Percentiles rank a stretch among this genome's conserved stretches.
These are phyloP conservation scores for Plasmodium vivax DNA, from an alignment of 169 alveolate genomes.

Conservation along the genomic window DNA sequence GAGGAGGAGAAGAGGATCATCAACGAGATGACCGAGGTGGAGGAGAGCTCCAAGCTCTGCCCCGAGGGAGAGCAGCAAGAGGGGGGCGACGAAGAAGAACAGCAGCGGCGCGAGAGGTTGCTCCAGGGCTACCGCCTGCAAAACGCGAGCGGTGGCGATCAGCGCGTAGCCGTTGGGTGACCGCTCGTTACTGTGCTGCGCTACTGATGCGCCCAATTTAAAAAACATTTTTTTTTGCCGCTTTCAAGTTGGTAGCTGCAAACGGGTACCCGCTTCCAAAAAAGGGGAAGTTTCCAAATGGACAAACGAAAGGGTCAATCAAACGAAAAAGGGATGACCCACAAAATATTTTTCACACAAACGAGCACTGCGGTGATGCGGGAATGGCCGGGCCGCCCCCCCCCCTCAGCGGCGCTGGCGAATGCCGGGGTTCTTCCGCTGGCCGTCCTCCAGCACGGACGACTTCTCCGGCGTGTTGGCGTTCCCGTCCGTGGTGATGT, in stretches of 20 bases:
- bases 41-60: slow-evolving; percentile 77
- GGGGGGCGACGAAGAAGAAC: slow-evolving; percentile 4
- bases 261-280: neutral
- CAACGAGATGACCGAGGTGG: slow-evolving; percentile 84
- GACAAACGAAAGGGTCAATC: neutral
- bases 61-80: neutral
- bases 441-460: neutral
- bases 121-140: slow-evolving; percentile 38
- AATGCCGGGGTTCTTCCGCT: neutral
- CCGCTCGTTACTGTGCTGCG: neutral
- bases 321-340: neutral
- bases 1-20: slow-evolving; percentile 85
- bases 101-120: slow-evolving; percentile 2
- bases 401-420: slow-evolving; percentile 31
- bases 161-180: neutral
- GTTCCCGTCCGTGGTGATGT: slow-evolving; percentile 18
- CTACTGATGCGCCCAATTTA: neutral
- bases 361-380: neutral
- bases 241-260: neutral
- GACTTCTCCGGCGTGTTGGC: neutral
- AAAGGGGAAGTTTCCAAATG: neutral
- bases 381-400: neutral
- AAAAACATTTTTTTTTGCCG: neutral
- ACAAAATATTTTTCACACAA: neutral
- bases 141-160: neutral